phyloP scores from a whole-genome alignment of 2,329 filamentous ascomycete species.

The Zymoseptoria crescenta region DNA sequence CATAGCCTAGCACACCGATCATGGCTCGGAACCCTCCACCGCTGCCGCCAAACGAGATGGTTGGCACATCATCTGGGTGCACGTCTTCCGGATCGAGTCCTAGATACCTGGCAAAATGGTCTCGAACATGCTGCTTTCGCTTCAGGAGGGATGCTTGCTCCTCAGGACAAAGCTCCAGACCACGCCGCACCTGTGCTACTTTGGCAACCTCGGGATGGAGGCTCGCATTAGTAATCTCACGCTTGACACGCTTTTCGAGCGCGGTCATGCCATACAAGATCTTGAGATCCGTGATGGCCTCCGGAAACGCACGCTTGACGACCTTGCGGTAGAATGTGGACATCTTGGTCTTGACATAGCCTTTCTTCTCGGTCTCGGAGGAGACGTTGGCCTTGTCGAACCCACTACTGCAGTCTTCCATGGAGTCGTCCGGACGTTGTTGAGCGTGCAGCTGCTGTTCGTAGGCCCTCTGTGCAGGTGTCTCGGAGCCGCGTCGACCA shows the following conservation, averaged over 20 bases:
- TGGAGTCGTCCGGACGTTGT: slow-evolving; percentile 7
- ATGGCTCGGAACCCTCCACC: slow-evolving; percentile 29
- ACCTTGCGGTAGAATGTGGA: slow-evolving; percentile 18
- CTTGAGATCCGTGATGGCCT: slow-evolving; percentile 23
- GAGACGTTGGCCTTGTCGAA: slow-evolving; percentile 9
- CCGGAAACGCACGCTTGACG: slow-evolving; percentile 21
- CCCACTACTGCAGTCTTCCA: slow-evolving; percentile 5
- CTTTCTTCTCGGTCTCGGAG: slow-evolving; percentile 4
- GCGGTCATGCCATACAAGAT: slow-evolving; percentile 22
- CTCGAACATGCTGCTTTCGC: slow-evolving; percentile 18
- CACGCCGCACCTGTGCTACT: slow-evolving; percentile 24
- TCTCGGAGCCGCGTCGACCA: slow-evolving; percentile 6
- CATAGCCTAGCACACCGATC: slow-evolving; percentile 25
- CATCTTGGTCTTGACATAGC: slow-evolving; percentile 5
- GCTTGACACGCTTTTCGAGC: slow-evolving; percentile 21
- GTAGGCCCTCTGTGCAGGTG: slow-evolving; percentile 9
- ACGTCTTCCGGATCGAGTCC: slow-evolving; percentile 22
- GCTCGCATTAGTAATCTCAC: slow-evolving; percentile 22
- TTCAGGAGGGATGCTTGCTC: slow-evolving; percentile 22
- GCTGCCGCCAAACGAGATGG: slow-evolving; percentile 26
- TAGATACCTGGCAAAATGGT: slow-evolving; percentile 27
- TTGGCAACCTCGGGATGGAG: slow-evolving; percentile 25
- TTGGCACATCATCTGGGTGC: slow-evolving; percentile 27
- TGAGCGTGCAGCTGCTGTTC: slow-evolving; percentile 10
- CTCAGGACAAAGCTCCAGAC: slow-evolving; percentile 23